phyloP scores from a whole-genome alignment of 805 yeast species.

The Ogataea ganodermae region DNA sequence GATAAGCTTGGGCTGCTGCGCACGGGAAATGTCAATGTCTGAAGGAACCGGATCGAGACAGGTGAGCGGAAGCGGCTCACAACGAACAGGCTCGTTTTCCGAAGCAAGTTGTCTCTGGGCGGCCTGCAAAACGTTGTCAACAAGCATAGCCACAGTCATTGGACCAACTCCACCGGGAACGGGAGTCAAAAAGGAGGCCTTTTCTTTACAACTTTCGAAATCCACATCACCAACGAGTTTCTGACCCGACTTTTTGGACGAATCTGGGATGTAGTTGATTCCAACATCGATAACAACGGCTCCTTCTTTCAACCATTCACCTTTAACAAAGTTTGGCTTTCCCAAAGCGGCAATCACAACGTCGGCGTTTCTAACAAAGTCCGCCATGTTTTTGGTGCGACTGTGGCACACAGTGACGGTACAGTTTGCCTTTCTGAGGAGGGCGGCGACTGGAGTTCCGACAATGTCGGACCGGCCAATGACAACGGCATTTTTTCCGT shows the following conservation, averaged over 20 bases:
- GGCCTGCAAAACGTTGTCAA: slow-evolving; percentile 69
- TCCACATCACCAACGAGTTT: slow-evolving; percentile 81
- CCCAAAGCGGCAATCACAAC: slow-evolving; percentile 81
- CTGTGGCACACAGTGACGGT: slow-evolving; percentile 79
- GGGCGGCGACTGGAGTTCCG: slow-evolving; percentile 75
- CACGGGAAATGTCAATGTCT: slow-evolving; percentile 76
- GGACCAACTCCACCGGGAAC: slow-evolving; percentile 95
- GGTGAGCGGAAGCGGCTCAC: slow-evolving; percentile 57
- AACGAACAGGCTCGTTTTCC: slow-evolving; percentile 36
- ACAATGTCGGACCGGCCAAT: slow-evolving; percentile 86
- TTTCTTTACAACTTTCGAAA: slow-evolving; percentile 53
- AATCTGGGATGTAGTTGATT: slow-evolving; percentile 70
- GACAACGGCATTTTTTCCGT: slow-evolving; percentile 78
- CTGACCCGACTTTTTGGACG: slow-evolving; percentile 65
- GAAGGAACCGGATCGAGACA: slow-evolving; percentile 74
- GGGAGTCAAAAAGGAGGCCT: slow-evolving; percentile 72
- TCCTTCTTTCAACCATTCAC: slow-evolving; percentile 71
- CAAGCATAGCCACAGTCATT: slow-evolving; percentile 84
- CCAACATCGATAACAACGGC: slow-evolving; percentile 82
- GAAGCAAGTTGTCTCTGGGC: slow-evolving; percentile 49
- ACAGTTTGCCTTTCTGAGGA: slow-evolving; percentile 70
- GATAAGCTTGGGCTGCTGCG: slow-evolving; percentile 71
- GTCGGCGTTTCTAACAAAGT: slow-evolving; percentile 61
- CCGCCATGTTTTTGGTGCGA: slow-evolving; percentile 52
- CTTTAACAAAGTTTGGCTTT: slow-evolving; percentile 65